Evolutionary conservation across 257 asterid species (phyloP).

Genomic region (Sherardia arvensis): DNA sequence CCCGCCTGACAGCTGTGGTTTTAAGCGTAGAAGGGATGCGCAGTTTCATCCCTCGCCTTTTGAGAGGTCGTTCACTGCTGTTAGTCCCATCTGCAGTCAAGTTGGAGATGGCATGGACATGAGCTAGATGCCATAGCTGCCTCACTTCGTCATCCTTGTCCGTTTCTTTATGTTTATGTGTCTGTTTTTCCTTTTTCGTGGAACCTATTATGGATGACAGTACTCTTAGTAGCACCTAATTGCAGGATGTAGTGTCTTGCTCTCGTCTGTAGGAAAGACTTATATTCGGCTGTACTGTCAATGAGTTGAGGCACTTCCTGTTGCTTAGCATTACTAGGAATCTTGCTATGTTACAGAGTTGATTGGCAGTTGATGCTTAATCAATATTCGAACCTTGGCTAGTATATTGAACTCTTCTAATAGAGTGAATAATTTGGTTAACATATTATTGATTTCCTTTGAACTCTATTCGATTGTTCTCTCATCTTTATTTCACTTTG

Average conservation of each 20-base stretch:
- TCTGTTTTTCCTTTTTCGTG: conserved; percentile 23
- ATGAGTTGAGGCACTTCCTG: conserved; percentile 36
- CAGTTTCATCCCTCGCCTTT: conserved; percentile 73
- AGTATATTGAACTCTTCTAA: conserved; percentile 1
- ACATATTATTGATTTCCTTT: conserved; percentile 1
- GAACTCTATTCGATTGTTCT: background rate
- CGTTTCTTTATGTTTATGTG: conserved; percentile 16
- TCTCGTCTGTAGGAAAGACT: conserved; percentile 57
- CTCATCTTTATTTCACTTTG: background rate
- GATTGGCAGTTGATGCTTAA: conserved; percentile 21
- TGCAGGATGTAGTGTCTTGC: conserved; percentile 47
- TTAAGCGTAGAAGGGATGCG: conserved; percentile 91
- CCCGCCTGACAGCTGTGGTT: conserved; percentile 53
- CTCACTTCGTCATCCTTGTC: conserved; percentile 26
- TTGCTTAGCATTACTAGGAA: conserved; percentile 37
- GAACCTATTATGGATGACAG: conserved; percentile 28
- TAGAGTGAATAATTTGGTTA: conserved; percentile 3
- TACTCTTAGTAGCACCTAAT: conserved; percentile 34
- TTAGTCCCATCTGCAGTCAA: conserved; percentile 76
- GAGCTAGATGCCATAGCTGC: conserved; percentile 47
- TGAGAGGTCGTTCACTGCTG: conserved; percentile 79
- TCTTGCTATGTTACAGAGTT: conserved; percentile 27
- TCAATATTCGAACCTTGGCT: conserved; percentile 17
- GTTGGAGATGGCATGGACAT: conserved; percentile 91
- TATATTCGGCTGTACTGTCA: conserved; percentile 33